Evolutionary conservation across 169 alveolate species (phyloP).

Genomic region (Plasmodium falciparum): DNA sequence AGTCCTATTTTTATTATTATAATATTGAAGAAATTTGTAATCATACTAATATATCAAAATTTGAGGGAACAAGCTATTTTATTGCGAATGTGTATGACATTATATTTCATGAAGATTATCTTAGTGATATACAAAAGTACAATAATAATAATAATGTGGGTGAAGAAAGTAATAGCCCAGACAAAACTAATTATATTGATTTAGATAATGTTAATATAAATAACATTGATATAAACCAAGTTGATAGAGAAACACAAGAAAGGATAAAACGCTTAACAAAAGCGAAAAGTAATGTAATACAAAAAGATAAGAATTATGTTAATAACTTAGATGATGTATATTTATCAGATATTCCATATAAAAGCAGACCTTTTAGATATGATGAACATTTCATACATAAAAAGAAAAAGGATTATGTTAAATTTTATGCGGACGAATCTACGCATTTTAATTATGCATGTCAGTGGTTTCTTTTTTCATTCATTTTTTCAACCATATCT

Average conservation of each 20-base stretch:
- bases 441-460: constrained; percentile 92
- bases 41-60: constrained; percentile 78
- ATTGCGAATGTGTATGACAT: constrained; percentile 87
- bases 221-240: constrained; percentile 28
- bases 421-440: constrained; percentile 92
- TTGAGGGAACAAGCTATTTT: constrained; percentile 74
- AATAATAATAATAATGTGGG: constrained; percentile 6
- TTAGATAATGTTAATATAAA: constrained; percentile 11
- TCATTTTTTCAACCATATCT: constrained; percentile 80
- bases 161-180: not conserved
- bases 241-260: constrained; percentile 74
- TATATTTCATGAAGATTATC: constrained; percentile 85
- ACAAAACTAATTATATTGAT: constrained; percentile 17
- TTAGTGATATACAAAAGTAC: constrained; percentile 20
- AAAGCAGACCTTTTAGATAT: constrained; percentile 36
- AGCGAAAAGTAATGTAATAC: not conserved
- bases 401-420: constrained; percentile 87
- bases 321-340: not conserved
- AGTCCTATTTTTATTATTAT: constrained; percentile 80
- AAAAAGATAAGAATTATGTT: not conserved
- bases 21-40: constrained; percentile 83
- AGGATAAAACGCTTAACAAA: constrained; percentile 41
- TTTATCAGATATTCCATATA: not conserved
- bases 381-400: constrained; percentile 81
- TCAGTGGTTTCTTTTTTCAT: constrained; percentile 90